phyloP scores from a whole-genome alignment of 208 protist species.

The Acanthamoeba royreba region DNA sequence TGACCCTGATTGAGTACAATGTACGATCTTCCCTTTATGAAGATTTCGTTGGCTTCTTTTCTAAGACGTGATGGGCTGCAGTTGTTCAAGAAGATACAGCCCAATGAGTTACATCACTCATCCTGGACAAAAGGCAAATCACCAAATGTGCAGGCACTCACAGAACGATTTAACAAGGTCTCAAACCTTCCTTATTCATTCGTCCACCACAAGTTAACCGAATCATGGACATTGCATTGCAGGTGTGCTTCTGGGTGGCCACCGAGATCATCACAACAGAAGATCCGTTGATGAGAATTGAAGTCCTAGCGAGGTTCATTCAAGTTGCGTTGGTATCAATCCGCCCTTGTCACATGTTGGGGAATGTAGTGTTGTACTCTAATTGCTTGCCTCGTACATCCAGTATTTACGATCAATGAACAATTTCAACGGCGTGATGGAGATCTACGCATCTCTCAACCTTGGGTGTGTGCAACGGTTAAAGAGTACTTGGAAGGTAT shows the following conservation, averaged over 20 bases:
- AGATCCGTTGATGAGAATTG: background rate
- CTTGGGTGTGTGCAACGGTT: slow-evolving; percentile 18
- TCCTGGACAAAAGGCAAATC: slow-evolving; percentile 4
- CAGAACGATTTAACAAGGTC: slow-evolving; percentile 37
- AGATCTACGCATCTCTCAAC: slow-evolving; percentile 28
- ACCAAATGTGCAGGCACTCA: background rate
- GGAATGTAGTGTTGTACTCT: too few species aligned
- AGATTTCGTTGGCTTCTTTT: background rate
- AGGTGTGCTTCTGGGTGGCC: slow-evolving; percentile 42
- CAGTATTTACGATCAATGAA: slow-evolving; percentile 13
- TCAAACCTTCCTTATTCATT: background rate
- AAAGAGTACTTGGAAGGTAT: background rate
- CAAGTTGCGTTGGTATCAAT: background rate
- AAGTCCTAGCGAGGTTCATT: slow-evolving; percentile 22
- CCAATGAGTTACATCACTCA: background rate
- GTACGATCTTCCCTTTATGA: background rate
- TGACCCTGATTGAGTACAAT: background rate
- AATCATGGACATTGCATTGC: background rate
- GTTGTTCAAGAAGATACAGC: background rate
- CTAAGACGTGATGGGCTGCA: background rate
- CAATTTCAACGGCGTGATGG: slow-evolving; percentile 41
- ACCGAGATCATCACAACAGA: slow-evolving; percentile 36
- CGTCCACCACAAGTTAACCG: background rate
- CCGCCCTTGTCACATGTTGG: background rate
- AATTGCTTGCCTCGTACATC: too few species aligned